phyloP scores from a whole-genome alignment of 257 asterid genomes.

The Solanum megistacrolobum region DNA sequence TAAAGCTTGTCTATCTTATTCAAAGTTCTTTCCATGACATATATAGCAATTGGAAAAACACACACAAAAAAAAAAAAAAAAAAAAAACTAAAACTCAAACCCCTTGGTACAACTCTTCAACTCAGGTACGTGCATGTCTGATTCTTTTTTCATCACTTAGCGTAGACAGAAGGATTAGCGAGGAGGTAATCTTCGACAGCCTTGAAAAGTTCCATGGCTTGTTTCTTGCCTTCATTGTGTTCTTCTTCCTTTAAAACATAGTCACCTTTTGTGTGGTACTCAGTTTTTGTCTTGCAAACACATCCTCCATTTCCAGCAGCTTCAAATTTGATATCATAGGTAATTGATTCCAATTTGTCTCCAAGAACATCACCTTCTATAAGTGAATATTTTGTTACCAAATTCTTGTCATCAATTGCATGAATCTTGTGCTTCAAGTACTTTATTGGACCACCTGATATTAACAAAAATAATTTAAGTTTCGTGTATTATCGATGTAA shows the following conservation, averaged over 20 bases:
- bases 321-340: conserved; percentile 1
- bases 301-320: conserved; percentile 8
- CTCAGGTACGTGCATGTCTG: neutral
- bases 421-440: conserved; percentile 5
- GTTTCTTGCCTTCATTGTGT: conserved; percentile 2
- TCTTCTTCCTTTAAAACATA: conserved; percentile 7
- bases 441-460: conserved; percentile 4
- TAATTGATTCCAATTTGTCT: conserved; percentile 3
- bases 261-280: neutral
- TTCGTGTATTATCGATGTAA: neutral
- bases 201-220: neutral
- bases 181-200: conserved; percentile 5
- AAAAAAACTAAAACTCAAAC: neutral
- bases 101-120: neutral
- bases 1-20: neutral
- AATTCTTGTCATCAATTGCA: conserved; percentile 4
- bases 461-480: neutral
- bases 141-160: neutral
- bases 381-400: neutral
- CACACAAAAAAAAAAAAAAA: neutral
- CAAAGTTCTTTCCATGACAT: neutral
- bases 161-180: conserved; percentile 7
- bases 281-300: neutral
- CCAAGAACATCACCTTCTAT: conserved; percentile 8
- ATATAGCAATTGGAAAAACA: neutral